Conservation (phyloP, 2,329 filamentous ascomycete genomes). For the Apiospora sp. region DNA sequence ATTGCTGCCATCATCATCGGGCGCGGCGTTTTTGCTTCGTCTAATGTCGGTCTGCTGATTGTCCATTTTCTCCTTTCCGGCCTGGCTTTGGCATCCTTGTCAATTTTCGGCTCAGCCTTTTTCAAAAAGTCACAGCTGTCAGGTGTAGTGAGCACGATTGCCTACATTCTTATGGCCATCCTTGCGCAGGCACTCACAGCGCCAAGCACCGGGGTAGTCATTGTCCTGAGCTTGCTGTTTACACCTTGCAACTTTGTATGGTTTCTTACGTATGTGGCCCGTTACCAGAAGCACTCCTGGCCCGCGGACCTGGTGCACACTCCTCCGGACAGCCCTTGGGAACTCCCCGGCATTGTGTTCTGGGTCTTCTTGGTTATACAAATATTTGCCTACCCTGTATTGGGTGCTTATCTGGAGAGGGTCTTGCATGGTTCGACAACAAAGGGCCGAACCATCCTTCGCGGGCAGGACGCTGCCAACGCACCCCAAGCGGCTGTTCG, state of each 20-base stretch:
- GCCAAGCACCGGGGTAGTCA: constrained; percentile 69
- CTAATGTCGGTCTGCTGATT: constrained; percentile 70
- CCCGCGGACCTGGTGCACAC: constrained; percentile 67
- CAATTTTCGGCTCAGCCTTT: constrained; percentile 81
- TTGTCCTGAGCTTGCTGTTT: constrained; percentile 78
- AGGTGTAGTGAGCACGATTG: constrained; percentile 79
- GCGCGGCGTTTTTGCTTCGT: constrained; percentile 69
- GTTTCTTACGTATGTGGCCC: constrained; percentile 78
- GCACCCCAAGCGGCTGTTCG: constrained; percentile 65
- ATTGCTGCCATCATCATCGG: constrained; percentile 73
- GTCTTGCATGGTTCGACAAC: constrained; percentile 78
- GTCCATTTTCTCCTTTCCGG: constrained; percentile 81
- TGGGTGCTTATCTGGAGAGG: constrained; percentile 79
- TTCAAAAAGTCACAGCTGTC: constrained; percentile 90
- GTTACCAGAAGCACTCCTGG: constrained; percentile 71
- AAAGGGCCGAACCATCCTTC: constrained; percentile 62
- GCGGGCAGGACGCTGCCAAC: constrained; percentile 38
- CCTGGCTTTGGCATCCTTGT: constrained; percentile 79
- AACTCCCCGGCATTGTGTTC: constrained; percentile 75
- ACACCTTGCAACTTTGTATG: constrained; percentile 88
- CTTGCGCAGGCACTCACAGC: constrained; percentile 77
- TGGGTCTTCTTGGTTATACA: constrained; percentile 83
- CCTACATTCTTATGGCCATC: constrained; percentile 79
- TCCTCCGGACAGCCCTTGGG: constrained; percentile 72
- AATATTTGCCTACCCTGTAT: constrained; percentile 77